Percentiles rank a stretch among this genome's conserved stretches.
Evolutionary conservation across 2,329 filamentous ascomycete genomes (phyloP).

Genomic region (Ophiocordyceps sinensis): DNA sequence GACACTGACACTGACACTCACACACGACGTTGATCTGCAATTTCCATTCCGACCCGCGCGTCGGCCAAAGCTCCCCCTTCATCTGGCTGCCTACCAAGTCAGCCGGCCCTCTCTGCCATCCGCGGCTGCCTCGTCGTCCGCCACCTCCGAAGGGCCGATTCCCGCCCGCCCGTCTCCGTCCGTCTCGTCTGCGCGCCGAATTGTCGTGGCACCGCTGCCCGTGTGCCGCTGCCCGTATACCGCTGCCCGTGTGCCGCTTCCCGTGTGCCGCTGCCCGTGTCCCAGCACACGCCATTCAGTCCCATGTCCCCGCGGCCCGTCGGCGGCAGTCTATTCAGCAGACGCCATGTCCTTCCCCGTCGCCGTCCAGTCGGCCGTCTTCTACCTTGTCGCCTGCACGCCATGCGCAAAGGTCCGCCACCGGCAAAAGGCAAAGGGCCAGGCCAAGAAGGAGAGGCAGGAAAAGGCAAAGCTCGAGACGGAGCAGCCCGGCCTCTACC

Average conservation of each 20-base stretch:
- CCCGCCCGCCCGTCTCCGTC: too few relatives aligned
- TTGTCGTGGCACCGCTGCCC: too few relatives aligned
- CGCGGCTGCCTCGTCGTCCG: too few relatives aligned
- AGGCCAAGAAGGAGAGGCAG: conserved; percentile 53
- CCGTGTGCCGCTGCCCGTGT: not conserved
- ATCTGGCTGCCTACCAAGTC: too few relatives aligned
- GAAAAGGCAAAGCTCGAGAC: conserved; percentile 50
- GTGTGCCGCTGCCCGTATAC: not conserved
- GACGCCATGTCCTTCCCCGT: conserved; percentile 33
- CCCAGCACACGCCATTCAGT: not conserved
- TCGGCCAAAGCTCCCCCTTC: too few relatives aligned
- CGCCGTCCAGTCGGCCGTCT: conserved; percentile 60
- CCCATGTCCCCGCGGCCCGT: conserved; percentile 6
- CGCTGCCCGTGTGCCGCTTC: not conserved
- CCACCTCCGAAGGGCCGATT: too few relatives aligned
- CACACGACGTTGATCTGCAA: too few relatives aligned
- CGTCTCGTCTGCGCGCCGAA: too few relatives aligned
- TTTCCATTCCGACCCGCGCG: too few relatives aligned
- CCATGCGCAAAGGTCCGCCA: conserved; percentile 61
- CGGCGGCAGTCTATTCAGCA: conserved; percentile 3
- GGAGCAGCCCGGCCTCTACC: conserved; percentile 59
- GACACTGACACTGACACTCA: too few relatives aligned
- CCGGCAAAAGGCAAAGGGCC: conserved; percentile 53
- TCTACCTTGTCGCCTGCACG: conserved; percentile 64
- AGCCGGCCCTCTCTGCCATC: too few relatives aligned